phyloP scores from a whole-genome alignment of 106 monocot species.

The Dioscorea alata region DNA sequence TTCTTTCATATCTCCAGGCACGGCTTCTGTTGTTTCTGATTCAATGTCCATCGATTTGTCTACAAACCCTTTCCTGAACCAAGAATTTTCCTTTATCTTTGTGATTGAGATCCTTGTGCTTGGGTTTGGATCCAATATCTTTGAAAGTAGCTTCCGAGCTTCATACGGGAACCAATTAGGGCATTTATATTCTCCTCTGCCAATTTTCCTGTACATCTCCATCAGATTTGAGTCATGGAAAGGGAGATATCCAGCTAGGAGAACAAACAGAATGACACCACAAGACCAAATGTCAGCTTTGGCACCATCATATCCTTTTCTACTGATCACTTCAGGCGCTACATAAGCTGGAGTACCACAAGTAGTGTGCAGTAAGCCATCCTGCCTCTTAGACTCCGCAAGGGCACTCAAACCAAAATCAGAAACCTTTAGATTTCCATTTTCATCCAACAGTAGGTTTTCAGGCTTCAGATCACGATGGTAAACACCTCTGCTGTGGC shows the following conservation, averaged over 20 bases:
- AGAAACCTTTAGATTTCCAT: slow-evolving; percentile 53
- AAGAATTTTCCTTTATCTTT: slow-evolving; percentile 40
- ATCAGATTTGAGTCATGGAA: slow-evolving; percentile 59
- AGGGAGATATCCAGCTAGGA: slow-evolving; percentile 55
- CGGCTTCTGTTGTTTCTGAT: background rate
- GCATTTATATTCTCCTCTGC: slow-evolving; percentile 38
- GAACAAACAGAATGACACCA: slow-evolving; percentile 50
- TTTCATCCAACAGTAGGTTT: slow-evolving; percentile 53
- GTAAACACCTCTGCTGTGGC: slow-evolving; percentile 58
- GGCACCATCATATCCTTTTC: slow-evolving; percentile 36
- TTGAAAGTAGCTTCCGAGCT: slow-evolving; percentile 29
- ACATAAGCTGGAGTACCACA: slow-evolving; percentile 72
- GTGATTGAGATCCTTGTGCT: slow-evolving; percentile 38
- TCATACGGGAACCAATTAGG: slow-evolving; percentile 59
- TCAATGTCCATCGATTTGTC: slow-evolving; percentile 12
- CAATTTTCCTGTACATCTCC: slow-evolving; percentile 63
- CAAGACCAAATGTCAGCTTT: slow-evolving; percentile 63
- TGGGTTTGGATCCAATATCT: slow-evolving; percentile 54
- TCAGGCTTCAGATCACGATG: slow-evolving; percentile 64
- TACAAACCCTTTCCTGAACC: slow-evolving; percentile 38
- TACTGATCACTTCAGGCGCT: slow-evolving; percentile 46
- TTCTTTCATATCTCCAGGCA: background rate
- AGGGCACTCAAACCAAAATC: slow-evolving; percentile 70
- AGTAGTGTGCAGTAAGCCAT: slow-evolving; percentile 62
- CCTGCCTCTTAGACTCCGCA: slow-evolving; percentile 44